These are phyloP conservation scores for Sphaceloma murrayae DNA, from an alignment of 2,329 filamentous ascomycete genomes.

Conservation along the genomic window DNA sequence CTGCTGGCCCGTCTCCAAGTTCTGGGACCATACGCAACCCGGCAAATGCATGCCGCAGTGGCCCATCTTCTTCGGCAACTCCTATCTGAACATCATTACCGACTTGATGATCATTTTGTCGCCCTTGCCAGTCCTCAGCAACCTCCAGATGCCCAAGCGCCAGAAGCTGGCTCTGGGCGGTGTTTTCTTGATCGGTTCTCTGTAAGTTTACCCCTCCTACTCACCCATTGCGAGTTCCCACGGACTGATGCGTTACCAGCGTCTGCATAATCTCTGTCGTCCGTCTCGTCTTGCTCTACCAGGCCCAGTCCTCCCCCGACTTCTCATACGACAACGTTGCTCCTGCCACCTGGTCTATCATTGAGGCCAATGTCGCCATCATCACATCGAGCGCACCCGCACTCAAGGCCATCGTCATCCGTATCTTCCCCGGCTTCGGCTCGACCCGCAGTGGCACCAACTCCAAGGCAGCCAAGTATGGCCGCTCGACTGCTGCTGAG, in stretches of 20 bases:
- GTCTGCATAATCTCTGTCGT: slow-evolving; percentile 24
- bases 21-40: slow-evolving; percentile 31
- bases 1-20: slow-evolving; percentile 34
- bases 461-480: slow-evolving; percentile 9
- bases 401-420: slow-evolving; percentile 21
- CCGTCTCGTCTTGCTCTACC: slow-evolving; percentile 23
- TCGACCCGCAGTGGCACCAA: slow-evolving; percentile 13
- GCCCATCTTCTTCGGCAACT: slow-evolving; percentile 33
- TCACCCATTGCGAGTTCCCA: not conserved
- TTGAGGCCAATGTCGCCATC: slow-evolving; percentile 26
- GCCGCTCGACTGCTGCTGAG: slow-evolving; percentile 2
- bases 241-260: slow-evolving; percentile 17
- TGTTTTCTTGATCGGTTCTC: slow-evolving; percentile 28
- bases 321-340: slow-evolving; percentile 25
- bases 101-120: slow-evolving; percentile 27
- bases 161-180: slow-evolving; percentile 27
- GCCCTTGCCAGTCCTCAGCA: slow-evolving; percentile 28
- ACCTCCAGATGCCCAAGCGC: slow-evolving; percentile 24
- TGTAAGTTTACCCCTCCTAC: slow-evolving; percentile 17
- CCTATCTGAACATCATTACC: slow-evolving; percentile 28
- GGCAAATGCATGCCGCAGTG: slow-evolving; percentile 33
- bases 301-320: slow-evolving; percentile 22
- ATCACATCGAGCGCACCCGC: slow-evolving; percentile 24
- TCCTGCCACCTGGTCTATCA: slow-evolving; percentile 24
- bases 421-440: slow-evolving; percentile 25